These are phyloP conservation scores for Wickerhamomyces queroliae DNA, from an alignment of 805 yeast species.

Conservation along the genomic window DNA sequence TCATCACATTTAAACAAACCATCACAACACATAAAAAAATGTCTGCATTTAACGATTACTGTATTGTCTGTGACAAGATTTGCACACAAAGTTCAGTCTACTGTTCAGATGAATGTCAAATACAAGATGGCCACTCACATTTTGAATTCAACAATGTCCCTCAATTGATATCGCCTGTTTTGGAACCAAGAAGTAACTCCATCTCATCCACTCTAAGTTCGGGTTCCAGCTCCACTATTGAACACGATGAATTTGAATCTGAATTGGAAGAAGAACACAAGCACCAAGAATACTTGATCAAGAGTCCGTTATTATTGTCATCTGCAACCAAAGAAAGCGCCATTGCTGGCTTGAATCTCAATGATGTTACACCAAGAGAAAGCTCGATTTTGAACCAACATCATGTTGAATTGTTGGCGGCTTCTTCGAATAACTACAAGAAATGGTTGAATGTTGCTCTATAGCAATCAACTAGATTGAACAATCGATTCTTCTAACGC, in stretches of 20 bases:
- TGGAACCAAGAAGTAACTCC: slow-evolving; percentile 23
- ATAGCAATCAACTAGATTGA: not conserved
- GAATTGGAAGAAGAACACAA: slow-evolving; percentile 12
- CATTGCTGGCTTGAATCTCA: slow-evolving; percentile 20
- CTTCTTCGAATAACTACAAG: slow-evolving; percentile 23
- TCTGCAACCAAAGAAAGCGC: slow-evolving; percentile 19
- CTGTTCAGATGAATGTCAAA: slow-evolving; percentile 40
- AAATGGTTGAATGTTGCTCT: slow-evolving; percentile 23
- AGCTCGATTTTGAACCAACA: slow-evolving; percentile 10
- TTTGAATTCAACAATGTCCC: slow-evolving; percentile 21
- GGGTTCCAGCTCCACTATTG: slow-evolving; percentile 3
- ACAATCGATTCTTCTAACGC: not conserved
- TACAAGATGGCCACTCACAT: slow-evolving; percentile 22
- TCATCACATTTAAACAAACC: not conserved
- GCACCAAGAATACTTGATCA: slow-evolving; percentile 21
- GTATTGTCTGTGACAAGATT: slow-evolving; percentile 52
- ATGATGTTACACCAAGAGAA: slow-evolving; percentile 17
- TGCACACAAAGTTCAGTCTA: slow-evolving; percentile 37
- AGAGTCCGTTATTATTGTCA: slow-evolving; percentile 20
- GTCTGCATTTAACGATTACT: slow-evolving; percentile 45
- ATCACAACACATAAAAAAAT: slow-evolving; percentile 4
- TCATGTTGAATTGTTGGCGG: slow-evolving; percentile 18
- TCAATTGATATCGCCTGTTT: slow-evolving; percentile 23
- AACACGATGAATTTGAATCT: slow-evolving; percentile 5
- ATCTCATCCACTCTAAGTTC: slow-evolving; percentile 9